phyloP scores from a whole-genome alignment of 352 stramenopile genomes.

The Globisporangium heterothallicum region DNA sequence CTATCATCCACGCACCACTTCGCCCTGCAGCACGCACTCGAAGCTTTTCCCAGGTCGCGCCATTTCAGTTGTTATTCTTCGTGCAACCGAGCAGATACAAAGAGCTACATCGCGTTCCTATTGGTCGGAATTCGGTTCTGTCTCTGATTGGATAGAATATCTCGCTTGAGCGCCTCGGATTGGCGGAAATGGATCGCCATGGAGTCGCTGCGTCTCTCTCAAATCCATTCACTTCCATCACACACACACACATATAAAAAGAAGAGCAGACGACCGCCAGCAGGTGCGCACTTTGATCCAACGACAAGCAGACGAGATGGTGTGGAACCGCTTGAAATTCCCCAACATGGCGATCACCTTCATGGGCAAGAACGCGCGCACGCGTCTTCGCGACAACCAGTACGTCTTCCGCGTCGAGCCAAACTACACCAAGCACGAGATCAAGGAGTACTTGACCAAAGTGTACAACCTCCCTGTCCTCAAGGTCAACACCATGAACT shows the following conservation, averaged over 20 bases:
- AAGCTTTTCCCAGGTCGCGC: constrained; percentile 69
- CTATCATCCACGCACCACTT: constrained; percentile 51
- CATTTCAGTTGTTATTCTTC: constrained; percentile 24
- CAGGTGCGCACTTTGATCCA: no score
- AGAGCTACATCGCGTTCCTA: constrained; percentile 3
- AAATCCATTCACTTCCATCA: constrained; percentile 15
- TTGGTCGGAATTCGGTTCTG: constrained; percentile 21
- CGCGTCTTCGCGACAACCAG: constrained; percentile 73
- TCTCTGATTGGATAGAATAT: constrained; percentile 20
- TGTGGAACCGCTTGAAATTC: constrained; percentile 84
- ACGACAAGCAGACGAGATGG: constrained; percentile 33
- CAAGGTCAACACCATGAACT: constrained; percentile 95
- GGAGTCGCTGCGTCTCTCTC: constrained; percentile 7
- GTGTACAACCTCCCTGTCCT: constrained; percentile 93
- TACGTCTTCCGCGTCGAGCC: constrained; percentile 92
- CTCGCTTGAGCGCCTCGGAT: not conserved
- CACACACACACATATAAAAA: constrained; percentile 18
- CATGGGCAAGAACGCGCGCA: constrained; percentile 81
- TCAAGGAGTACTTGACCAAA: constrained; percentile 97
- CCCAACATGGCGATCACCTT: constrained; percentile 86
- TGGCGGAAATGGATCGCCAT: constrained; percentile 12
- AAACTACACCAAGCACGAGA: constrained; percentile 96
- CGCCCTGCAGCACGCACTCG: constrained; percentile 75
- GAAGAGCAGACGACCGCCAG: constrained; percentile 13
- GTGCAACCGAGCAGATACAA: not conserved